Evolutionary conservation across 352 stramenopile species (phyloP), one percentile per base, ranked within the genome.

Genomic region (Globisporangium mamillatum): DNA sequence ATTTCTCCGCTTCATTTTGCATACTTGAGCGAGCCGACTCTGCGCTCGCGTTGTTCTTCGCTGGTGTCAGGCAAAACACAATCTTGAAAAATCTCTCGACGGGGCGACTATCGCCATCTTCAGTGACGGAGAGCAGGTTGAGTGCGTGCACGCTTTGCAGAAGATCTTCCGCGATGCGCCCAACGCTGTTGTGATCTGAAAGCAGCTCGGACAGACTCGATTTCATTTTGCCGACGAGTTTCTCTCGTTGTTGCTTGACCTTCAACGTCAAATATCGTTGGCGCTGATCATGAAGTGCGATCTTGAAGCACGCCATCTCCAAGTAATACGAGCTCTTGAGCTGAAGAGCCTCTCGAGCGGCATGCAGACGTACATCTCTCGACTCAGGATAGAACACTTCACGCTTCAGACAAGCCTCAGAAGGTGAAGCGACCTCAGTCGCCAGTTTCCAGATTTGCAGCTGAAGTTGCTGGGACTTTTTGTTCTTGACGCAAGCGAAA

Each of bases 361-460:
- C 27, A 5, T 14, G 22, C 10, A 64, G 38, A 25, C 59, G 59
- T 8, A 41, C 7, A 8, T 22, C 7, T 27, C 20, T 55, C 10
- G 12, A 20, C 14, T 34, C 20, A 10, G 59, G 38, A 34, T 25
- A 12, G 46, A 64, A 20, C 8, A 41, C 59, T 34, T 56, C 59
- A 6, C n/a, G 59, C 24, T 3, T 55, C 16, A 64, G 5, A 20
- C 27, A 52, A 18, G 2, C 14, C n/a, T 64, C 38, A n/a, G 36
- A 25, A 4, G 38, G 16, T 3, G 10, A 3, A 55, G 29, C n/a
- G 14, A 20, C 38, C 34, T 67, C 50, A 18, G n/a, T 34, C 3
- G 62, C 62, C 22, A 67, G 20, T 24, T 60, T 60, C 62, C 62
- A 67, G 3, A 54, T 14, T 20, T 60, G 50, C 32, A 67, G 32